These are phyloP conservation scores for Aciculosporium take DNA, from an alignment of 2,329 filamentous ascomycete genomes.

Conservation along the genomic window DNA sequence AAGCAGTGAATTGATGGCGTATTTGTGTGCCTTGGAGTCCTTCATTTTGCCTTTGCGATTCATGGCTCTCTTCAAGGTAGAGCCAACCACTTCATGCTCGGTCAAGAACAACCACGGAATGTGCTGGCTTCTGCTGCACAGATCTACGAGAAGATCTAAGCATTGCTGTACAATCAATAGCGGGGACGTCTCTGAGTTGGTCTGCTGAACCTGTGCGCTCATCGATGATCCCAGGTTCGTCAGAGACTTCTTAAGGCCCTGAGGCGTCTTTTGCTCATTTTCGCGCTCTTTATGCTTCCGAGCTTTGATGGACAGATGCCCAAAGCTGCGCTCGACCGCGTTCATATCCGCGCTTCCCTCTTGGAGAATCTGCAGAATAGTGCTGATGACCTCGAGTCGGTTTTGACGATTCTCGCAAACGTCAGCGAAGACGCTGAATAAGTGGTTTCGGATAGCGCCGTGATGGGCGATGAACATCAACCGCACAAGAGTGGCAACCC, in stretches of 20 bases:
- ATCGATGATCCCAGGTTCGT: constrained; percentile 39
- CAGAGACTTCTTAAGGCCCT: constrained; percentile 59
- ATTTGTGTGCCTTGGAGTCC: constrained; percentile 72
- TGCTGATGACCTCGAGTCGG: constrained; percentile 82
- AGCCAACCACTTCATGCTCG: constrained; percentile 67
- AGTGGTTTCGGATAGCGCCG: constrained; percentile 66
- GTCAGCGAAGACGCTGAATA: constrained; percentile 79
- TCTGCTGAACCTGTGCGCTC: constrained; percentile 25
- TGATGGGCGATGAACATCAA: constrained; percentile 96
- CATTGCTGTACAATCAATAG: constrained; percentile 94
- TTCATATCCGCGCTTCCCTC: constrained; percentile 88
- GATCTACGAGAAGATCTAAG: constrained; percentile 66
- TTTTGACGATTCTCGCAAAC: constrained; percentile 96
- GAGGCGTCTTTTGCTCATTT: constrained; percentile 58
- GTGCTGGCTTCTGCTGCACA: constrained; percentile 73
- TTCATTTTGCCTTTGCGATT: constrained; percentile 80
- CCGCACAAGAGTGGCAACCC: constrained; percentile 89
- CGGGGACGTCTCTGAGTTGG: constrained; percentile 79
- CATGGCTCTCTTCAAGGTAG: constrained; percentile 59
- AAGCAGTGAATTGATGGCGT: constrained; percentile 81
- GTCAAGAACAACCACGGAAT: constrained; percentile 86
- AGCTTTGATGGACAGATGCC: constrained; percentile 79
- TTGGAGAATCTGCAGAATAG: constrained; percentile 82
- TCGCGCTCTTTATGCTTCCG: constrained; percentile 60
- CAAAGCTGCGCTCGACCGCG: constrained; percentile 90